Evolutionary conservation across 2,329 filamentous ascomycete genomes (phyloP).

Genomic region (Apiospora phragmitis): DNA sequence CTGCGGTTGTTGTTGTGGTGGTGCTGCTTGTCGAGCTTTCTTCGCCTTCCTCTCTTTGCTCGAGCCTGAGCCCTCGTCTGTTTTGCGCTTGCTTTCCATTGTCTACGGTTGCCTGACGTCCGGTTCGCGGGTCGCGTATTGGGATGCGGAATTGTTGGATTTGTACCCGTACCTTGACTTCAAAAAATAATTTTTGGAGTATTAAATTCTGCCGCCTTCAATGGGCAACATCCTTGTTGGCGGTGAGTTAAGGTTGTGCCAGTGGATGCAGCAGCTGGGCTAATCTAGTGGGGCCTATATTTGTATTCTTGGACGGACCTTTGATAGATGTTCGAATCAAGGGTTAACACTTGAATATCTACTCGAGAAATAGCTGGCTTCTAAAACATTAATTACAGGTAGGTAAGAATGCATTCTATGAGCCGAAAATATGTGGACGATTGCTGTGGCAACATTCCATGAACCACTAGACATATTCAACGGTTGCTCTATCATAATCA

Average conservation of each 20-base stretch:
- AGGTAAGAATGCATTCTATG: too few relatives aligned
- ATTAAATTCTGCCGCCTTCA: slow-evolving; percentile 4
- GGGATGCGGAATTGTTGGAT: background rate
- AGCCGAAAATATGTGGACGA: too few relatives aligned
- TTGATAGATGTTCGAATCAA: too few relatives aligned
- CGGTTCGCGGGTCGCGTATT: background rate
- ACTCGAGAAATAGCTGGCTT: too few relatives aligned
- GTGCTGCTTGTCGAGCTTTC: slow-evolving; percentile 21
- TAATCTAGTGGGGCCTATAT: background rate
- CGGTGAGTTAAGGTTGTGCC: background rate
- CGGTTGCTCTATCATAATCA: background rate
- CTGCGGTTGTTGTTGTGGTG: slow-evolving; percentile 28
- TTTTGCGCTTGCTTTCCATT: slow-evolving; percentile 10
- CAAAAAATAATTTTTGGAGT: slow-evolving; percentile 4
- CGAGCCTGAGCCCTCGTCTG: slow-evolving; percentile 40
- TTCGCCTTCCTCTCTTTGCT: slow-evolving; percentile 46
- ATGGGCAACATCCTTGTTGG: background rate
- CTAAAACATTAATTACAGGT: too few relatives aligned
- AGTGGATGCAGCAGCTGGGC: background rate
- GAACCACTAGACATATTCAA: background rate
- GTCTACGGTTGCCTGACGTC: background rate
- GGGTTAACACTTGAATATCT: too few relatives aligned
- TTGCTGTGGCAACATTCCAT: too few relatives aligned
- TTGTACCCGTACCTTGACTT: background rate
- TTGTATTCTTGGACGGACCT: background rate